phyloP scores from a whole-genome alignment of 2,329 filamentous ascomycete species.

The Colletotrichum limetticola region DNA sequence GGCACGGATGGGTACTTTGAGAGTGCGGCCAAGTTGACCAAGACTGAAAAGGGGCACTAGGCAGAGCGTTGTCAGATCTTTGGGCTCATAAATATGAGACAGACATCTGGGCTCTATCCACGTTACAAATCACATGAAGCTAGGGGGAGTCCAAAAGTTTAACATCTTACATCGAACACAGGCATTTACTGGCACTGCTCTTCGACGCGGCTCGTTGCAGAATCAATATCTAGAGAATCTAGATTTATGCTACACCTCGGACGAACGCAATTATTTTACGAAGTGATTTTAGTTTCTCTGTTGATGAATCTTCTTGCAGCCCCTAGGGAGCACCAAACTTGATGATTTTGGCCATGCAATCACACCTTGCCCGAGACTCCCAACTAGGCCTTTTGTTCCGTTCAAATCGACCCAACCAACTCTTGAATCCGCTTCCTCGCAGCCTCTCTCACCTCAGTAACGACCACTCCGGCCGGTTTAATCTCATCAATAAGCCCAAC shows the following conservation, averaged over 20 bases:
- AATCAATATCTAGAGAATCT: background rate
- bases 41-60: conserved; percentile 54
- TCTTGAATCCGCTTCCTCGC: conserved; percentile 47
- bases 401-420: conserved; percentile 38
- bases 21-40: conserved; percentile 72
- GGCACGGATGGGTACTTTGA: conserved; percentile 67
- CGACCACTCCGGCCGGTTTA: conserved; percentile 54
- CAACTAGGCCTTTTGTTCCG: no score
- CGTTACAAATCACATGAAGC: background rate
- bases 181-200: background rate
- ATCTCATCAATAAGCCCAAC: conserved; percentile 56
- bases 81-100: background rate
- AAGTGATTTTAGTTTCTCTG: background rate
- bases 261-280: background rate
- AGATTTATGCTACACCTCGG: background rate
- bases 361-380: background rate
- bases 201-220: no score
- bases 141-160: background rate
- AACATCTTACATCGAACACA: background rate
- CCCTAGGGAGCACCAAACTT: background rate
- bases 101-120: background rate
- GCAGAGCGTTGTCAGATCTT: background rate
- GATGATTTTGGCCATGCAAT: background rate
- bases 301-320: background rate
- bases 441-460: conserved; percentile 51